phyloP scores from a whole-genome alignment of 2,329 filamentous ascomycete genomes.

The Eutypa lata region DNA sequence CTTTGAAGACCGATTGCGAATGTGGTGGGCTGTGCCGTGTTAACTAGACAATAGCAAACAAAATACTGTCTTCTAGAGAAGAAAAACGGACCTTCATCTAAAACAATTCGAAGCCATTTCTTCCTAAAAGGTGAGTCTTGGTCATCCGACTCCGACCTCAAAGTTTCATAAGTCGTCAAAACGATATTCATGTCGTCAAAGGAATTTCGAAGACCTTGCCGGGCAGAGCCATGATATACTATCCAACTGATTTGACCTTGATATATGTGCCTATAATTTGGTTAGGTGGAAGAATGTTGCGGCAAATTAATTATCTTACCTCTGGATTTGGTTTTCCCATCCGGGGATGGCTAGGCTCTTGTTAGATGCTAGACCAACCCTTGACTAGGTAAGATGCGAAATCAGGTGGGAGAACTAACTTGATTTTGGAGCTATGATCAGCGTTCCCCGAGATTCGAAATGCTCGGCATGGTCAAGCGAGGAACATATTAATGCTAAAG shows the following conservation, averaged over 20 bases:
- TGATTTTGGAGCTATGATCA: not conserved
- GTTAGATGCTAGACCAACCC: no score
- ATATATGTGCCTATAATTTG: not conserved
- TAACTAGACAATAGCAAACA: not conserved
- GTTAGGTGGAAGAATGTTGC: not conserved
- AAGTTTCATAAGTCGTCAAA: conserved; percentile 26
- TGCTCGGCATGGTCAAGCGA: conserved; percentile 18
- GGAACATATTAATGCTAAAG: conserved; percentile 25
- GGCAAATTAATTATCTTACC: conserved; percentile 11
- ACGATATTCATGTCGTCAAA: conserved; percentile 22
- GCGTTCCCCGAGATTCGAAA: not conserved
- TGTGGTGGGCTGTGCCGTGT: conserved; percentile 28
- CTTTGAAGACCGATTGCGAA: conserved; percentile 28
- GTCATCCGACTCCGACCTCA: conserved; percentile 16
- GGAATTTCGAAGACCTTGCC: conserved; percentile 2
- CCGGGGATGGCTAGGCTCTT: conserved; percentile 18
- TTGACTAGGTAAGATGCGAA: not conserved
- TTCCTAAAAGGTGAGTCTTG: conserved; percentile 3
- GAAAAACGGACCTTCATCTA: conserved; percentile 32
- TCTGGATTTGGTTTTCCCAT: conserved; percentile 21
- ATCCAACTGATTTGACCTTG: not conserved
- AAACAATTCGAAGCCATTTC: conserved; percentile 28
- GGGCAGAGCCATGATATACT: conserved; percentile 11
- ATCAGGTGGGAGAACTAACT: conserved; percentile 1
- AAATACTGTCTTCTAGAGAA: not conserved